Evolutionary conservation across 495 filamentous ascomycete species (phyloP).

Genomic region (Annulohypoxylon bovei): DNA sequence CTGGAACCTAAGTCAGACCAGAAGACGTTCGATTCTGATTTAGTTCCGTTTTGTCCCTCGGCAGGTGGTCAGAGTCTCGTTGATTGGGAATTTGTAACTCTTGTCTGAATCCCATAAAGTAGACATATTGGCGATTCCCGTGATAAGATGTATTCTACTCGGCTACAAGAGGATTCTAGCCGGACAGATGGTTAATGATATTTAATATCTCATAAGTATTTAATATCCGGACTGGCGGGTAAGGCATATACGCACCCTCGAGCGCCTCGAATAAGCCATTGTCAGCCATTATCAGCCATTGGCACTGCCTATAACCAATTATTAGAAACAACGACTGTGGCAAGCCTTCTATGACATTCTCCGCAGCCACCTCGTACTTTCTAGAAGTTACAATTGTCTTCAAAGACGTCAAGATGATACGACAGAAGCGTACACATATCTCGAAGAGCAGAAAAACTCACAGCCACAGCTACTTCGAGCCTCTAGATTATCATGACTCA

Average conservation of each 20-base stretch:
- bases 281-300: not conserved
- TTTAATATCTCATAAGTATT: constrained; percentile 44
- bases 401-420: constrained; percentile 27
- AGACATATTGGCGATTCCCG: constrained; percentile 23
- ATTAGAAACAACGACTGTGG: constrained; percentile 19
- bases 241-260: constrained; percentile 21
- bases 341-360: constrained; percentile 13
- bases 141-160: constrained; percentile 30
- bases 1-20: constrained; percentile 37
- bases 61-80: constrained; percentile 26
- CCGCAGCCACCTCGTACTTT: constrained; percentile 11
- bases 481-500: constrained; percentile 18
- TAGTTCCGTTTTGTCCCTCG: constrained; percentile 27
- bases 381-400: constrained; percentile 10
- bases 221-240: constrained; percentile 44
- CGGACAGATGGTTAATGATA: constrained; percentile 29
- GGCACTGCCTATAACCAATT: constrained; percentile 19
- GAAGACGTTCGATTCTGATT: constrained; percentile 42
- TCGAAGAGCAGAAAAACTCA: constrained; percentile 29
- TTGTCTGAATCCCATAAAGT: constrained; percentile 9
- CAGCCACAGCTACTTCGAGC: constrained; percentile 11
- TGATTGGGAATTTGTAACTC: constrained; percentile 20
- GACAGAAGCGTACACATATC: constrained; percentile 34
- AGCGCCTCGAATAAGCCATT: constrained; percentile 16
- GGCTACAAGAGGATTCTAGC: constrained; percentile 30